phyloP scores from a whole-genome alignment of 331 rosid genomes.

The Arachis monticola region DNA sequence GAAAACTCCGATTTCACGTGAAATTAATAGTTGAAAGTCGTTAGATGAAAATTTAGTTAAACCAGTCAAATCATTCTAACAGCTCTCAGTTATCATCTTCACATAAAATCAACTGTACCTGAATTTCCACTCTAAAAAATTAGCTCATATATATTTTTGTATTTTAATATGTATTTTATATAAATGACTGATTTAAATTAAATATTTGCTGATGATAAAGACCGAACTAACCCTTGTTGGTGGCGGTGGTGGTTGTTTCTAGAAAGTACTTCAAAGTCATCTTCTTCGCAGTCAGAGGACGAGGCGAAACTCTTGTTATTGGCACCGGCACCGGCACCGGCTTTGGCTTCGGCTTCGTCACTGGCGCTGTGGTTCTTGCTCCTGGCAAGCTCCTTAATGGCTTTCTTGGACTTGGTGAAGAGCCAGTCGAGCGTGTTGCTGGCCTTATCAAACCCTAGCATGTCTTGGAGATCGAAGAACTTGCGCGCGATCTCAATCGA shows the following conservation, averaged over 20 bases:
- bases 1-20: too few relatives aligned
- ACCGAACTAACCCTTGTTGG: constrained; percentile 33
- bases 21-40: too few relatives aligned
- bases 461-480: constrained; percentile 97
- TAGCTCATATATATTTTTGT: too few relatives aligned
- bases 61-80: too few relatives aligned
- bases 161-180: too few relatives aligned
- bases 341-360: background rate
- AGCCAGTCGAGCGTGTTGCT: constrained; percentile 98
- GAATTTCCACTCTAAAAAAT: too few relatives aligned
- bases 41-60: too few relatives aligned
- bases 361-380: constrained; percentile 28
- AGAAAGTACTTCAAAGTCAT: constrained; percentile 48
- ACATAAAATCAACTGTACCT: too few relatives aligned
- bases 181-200: background rate
- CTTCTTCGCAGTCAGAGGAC: constrained; percentile 51
- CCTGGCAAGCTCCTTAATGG: constrained; percentile 62
- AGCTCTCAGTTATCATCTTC: too few relatives aligned
- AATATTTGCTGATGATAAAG: background rate
- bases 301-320: constrained; percentile 43
- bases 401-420: constrained; percentile 71
- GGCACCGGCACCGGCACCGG: background rate
- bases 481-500: constrained; percentile 82
- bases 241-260: constrained; percentile 36
- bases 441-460: constrained; percentile 95